These are phyloP conservation scores for Amaranthus tricolor DNA, from an alignment of 179 eudicot species.

Conservation along the genomic window DNA sequence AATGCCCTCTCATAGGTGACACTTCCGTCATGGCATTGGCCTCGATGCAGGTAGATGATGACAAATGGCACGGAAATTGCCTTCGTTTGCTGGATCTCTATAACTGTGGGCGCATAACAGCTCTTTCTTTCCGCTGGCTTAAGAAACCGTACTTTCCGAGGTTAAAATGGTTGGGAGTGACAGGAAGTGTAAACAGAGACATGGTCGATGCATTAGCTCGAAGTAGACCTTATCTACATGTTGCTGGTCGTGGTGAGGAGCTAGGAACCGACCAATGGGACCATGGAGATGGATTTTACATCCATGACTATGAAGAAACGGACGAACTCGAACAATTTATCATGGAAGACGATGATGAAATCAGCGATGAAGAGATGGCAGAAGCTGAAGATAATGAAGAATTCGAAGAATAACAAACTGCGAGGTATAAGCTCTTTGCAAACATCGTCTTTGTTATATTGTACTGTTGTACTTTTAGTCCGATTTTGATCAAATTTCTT, in stretches of 20 bases:
- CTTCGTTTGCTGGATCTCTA: slow-evolving; percentile 75
- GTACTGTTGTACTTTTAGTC: background rate
- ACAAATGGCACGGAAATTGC: slow-evolving; percentile 68
- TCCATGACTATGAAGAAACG: slow-evolving; percentile 73
- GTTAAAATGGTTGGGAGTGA: slow-evolving; percentile 87
- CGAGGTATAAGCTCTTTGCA: slow-evolving; percentile 11
- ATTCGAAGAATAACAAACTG: slow-evolving; percentile 18
- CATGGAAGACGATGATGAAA: slow-evolving; percentile 56
- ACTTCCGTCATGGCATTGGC: slow-evolving; percentile 89
- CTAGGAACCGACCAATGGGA: slow-evolving; percentile 79
- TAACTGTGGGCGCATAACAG: slow-evolving; percentile 80
- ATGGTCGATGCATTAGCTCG: slow-evolving; percentile 70
- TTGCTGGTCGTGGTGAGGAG: slow-evolving; percentile 82
- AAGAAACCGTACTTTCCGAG: slow-evolving; percentile 93
- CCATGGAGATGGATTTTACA: slow-evolving; percentile 54
- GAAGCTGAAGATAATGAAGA: slow-evolving; percentile 32
- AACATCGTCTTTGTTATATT: background rate
- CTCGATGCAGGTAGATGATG: slow-evolving; percentile 77
- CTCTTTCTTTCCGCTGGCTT: slow-evolving; percentile 76
- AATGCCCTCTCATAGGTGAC: slow-evolving; percentile 85
- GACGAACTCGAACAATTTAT: slow-evolving; percentile 86
- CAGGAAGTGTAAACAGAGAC: slow-evolving; percentile 64
- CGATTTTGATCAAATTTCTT: background rate
- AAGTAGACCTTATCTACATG: slow-evolving; percentile 70
- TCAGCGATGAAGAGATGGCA: slow-evolving; percentile 36